These are phyloP conservation scores for Amaranthus cruentus DNA, from an alignment of 148 eudicot species.

Conservation along the genomic window DNA sequence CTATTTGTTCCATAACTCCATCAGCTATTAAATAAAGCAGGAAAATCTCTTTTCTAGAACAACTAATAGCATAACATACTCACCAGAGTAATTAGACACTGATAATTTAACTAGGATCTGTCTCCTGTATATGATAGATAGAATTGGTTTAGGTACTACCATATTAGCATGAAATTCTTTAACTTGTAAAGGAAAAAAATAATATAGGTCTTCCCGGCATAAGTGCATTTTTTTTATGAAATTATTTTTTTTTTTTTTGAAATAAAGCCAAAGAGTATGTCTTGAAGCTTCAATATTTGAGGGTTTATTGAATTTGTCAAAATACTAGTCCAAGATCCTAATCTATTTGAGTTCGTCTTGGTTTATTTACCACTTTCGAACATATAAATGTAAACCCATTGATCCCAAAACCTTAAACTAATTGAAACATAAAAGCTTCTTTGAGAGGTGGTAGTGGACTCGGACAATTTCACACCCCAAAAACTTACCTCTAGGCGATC, in stretches of 20 bases:
- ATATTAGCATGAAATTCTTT: not conserved
- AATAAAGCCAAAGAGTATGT: too few relatives aligned
- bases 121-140: not conserved
- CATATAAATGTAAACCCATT: too few relatives aligned
- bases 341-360: too few relatives aligned
- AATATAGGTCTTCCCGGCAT: not conserved
- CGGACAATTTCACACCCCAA: not conserved
- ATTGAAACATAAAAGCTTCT: too few relatives aligned
- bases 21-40: too few relatives aligned
- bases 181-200: not conserved
- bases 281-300: too few relatives aligned
- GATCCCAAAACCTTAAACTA: too few relatives aligned
- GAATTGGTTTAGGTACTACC: not conserved
- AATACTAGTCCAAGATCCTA: too few relatives aligned
- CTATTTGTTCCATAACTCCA: not conserved
- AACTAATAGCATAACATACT: not conserved
- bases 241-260: too few relatives aligned
- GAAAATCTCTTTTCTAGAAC: not conserved
- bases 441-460: too few relatives aligned
- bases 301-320: too few relatives aligned
- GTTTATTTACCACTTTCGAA: too few relatives aligned
- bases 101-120: not conserved
- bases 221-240: not conserved
- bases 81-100: not conserved
- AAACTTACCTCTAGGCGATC: constrained; percentile 77